Conservation (phyloP, 495 filamentous ascomycete genomes). For the Penicillium macrosclerotiorum region DNA sequence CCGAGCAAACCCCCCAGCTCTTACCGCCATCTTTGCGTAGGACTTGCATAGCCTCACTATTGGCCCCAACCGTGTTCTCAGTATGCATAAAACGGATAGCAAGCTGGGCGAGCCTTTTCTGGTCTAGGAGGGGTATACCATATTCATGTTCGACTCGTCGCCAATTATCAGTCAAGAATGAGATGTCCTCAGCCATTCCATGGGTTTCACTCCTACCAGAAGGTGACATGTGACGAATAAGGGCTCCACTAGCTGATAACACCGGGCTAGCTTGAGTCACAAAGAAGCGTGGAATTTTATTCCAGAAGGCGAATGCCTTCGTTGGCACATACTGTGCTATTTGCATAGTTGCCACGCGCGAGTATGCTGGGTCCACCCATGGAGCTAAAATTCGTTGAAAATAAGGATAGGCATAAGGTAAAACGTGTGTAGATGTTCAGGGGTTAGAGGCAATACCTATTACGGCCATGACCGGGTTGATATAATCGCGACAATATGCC, state of each 20-base stretch:
- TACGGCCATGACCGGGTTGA: slow-evolving; percentile 37
- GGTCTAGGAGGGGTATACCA: slow-evolving; percentile 14
- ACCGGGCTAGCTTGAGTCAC: slow-evolving; percentile 22
- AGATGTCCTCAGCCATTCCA: background rate
- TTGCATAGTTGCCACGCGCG: slow-evolving; percentile 27
- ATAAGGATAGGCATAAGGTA: background rate
- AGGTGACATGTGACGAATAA: slow-evolving; percentile 13
- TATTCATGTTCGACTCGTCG: slow-evolving; percentile 20
- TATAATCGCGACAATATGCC: slow-evolving; percentile 31
- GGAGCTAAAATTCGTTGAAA: slow-evolving; percentile 30
- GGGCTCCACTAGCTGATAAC: slow-evolving; percentile 17
- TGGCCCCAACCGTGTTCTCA: slow-evolving; percentile 30
- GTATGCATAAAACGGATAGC: slow-evolving; percentile 20
- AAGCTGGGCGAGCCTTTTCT: slow-evolving; percentile 19
- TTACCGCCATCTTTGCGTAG: slow-evolving; percentile 23
- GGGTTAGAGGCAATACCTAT: slow-evolving; percentile 21
- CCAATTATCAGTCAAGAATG: slow-evolving; percentile 14
- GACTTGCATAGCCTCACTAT: slow-evolving; percentile 33
- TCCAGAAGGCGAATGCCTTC: slow-evolving; percentile 30
- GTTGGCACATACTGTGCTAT: slow-evolving; percentile 25
- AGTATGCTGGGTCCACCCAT: slow-evolving; percentile 46
- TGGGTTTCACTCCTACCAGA: background rate
- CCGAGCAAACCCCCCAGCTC: slow-evolving; percentile 27
- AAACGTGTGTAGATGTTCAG: background rate
- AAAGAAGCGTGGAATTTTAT: slow-evolving; percentile 35